phyloP scores from a whole-genome alignment of 495 filamentous ascomycete genomes.

The Poronia punctata region DNA sequence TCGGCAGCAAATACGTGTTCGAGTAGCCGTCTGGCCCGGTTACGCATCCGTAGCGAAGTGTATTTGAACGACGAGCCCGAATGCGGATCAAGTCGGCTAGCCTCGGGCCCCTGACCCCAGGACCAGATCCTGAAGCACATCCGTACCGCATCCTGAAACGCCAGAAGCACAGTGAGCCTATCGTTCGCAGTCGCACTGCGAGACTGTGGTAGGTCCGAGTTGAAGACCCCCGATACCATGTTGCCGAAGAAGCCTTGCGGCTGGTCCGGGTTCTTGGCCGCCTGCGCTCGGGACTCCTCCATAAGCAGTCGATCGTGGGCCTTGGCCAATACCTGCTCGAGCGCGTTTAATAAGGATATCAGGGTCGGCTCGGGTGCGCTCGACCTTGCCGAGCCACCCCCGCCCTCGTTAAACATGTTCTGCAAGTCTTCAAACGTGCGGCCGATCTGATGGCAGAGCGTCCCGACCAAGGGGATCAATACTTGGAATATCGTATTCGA shows the following conservation, averaged over 20 bases:
- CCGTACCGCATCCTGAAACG: conserved; percentile 90
- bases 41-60: conserved; percentile 81
- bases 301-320: conserved; percentile 76
- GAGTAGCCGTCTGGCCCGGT: conserved; percentile 75
- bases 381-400: conserved; percentile 22
- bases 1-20: conserved; percentile 93
- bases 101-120: conserved; percentile 66
- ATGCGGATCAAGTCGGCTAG: conserved; percentile 50
- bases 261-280: conserved; percentile 73
- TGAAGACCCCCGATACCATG: conserved; percentile 91
- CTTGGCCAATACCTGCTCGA: conserved; percentile 82
- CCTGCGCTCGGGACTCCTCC: conserved; percentile 62
- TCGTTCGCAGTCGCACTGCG: conserved; percentile 83
- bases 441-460: conserved; percentile 69
- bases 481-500: conserved; percentile 80
- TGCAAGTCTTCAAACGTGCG: conserved; percentile 59
- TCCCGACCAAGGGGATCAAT: conserved; percentile 82
- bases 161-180: conserved; percentile 84
- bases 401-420: conserved; percentile 42
- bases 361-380: conserved; percentile 57
- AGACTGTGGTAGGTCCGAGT: conserved; percentile 65
- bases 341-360: conserved; percentile 74
- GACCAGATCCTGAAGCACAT: conserved; percentile 93
- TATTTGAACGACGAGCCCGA: conserved; percentile 83
- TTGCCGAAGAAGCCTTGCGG: conserved; percentile 91